Percentiles rank a stretch among this genome's conserved stretches.
Conservation (phyloP, 805 yeast genomes). For the Debaryomyces castellii region DNA sequence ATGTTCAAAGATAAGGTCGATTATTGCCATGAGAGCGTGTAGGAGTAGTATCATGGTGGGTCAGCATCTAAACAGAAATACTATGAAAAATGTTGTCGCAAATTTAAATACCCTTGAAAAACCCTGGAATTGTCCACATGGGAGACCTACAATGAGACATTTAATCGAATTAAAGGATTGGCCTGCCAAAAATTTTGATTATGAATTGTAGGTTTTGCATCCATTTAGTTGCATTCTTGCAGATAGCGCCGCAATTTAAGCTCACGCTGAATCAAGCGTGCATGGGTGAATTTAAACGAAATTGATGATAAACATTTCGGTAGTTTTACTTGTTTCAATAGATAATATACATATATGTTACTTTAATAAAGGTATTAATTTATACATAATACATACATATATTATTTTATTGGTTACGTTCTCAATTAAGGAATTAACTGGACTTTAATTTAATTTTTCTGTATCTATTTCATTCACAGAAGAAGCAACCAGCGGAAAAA, state of each 20-base stretch:
- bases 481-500: background rate
- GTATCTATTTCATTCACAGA: too few relatives aligned
- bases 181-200: slow-evolving; percentile 15
- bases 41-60: slow-evolving; percentile 95
- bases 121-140: slow-evolving; percentile 98
- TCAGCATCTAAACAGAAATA: slow-evolving; percentile 50
- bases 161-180: slow-evolving; percentile 53
- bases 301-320: background rate
- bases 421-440: too few relatives aligned
- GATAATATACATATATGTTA: too few relatives aligned
- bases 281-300: background rate
- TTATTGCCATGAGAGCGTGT: slow-evolving; percentile 96
- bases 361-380: too few relatives aligned
- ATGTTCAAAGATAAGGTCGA: slow-evolving; percentile 75
- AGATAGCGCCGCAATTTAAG: background rate
- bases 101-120: slow-evolving; percentile 72
- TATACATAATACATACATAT: too few relatives aligned
- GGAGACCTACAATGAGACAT: slow-evolving; percentile 95
- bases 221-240: too few relatives aligned
- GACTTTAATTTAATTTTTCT: too few relatives aligned
- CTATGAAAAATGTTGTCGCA: slow-evolving; percentile 69
- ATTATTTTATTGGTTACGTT: background rate
- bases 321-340: too few relatives aligned
- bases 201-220: slow-evolving; percentile 6
- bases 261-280: background rate